Evolutionary conservation across 768 basidiomycete species (phyloP), one percentile per base, ranked within the genome.

Genomic region (Trametes villosa): DNA sequence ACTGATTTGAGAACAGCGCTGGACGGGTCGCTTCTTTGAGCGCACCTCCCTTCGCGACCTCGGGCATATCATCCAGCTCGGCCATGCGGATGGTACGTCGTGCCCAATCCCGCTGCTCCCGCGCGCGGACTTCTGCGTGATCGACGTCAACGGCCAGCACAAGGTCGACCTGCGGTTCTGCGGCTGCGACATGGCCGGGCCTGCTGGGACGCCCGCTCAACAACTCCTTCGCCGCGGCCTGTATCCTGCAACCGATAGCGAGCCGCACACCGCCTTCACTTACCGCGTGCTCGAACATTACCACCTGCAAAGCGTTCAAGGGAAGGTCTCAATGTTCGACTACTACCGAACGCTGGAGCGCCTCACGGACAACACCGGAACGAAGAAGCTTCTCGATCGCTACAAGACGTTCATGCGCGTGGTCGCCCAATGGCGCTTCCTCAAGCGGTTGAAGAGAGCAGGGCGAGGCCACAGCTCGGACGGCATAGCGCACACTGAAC

Each of bases 281-380:
- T 53, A 26, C 40, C 40, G 27, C 17, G 38, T 53, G 11, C 40
- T 53, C 9, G 52, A 53, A n/a, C 52, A 53, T 26, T 53, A 53
- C 48, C 77, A 79, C 18, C n/a, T 72, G 2, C 57, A 76, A 1
- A 68, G 68, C 0, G 70, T 78, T n/a, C 66, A 73, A 46, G 72
- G 71, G 0, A 78, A 78, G 55, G 33, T 69, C 3, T 75, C 71
- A 0, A 65, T 57, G 1, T 77, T 63, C 38, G 72, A 77, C 40
- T 78, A 71, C 59, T 78, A 75, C 49, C 59, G 62, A 1, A 42
- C 67, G 0, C 52, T 78, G 2, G 60, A 41, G 1, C 62, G 67
- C 12, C 33, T 60, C 26, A 73, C 72, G 0, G 71, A 77, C 45
- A 78, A 77, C 52, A 71, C 67, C 30, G 30, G 3, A 70, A 72